Conservation (phyloP, 179 eudicot genomes). For the Camellia oleifera region DNA sequence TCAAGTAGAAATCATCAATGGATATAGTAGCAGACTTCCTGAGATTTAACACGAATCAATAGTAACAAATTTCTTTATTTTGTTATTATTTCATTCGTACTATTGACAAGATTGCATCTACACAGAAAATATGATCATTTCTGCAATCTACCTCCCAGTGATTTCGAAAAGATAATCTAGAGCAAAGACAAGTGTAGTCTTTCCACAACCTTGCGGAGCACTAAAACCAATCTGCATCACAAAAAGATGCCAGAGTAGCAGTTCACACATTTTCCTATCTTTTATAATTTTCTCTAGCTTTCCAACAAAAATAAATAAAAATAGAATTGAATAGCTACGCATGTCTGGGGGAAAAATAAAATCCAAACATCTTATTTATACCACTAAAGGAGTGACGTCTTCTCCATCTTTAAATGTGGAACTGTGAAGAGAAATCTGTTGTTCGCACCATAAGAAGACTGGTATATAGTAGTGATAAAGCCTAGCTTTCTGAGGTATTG, state of each 20-base stretch:
- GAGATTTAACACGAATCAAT: conserved; percentile 23
- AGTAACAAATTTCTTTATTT: neutral
- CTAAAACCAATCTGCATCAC: conserved; percentile 91
- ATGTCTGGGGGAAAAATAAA: neutral
- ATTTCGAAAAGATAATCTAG: conserved; percentile 69
- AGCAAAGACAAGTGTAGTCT: conserved; percentile 95
- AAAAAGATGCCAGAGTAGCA: neutral
- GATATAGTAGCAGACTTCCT: conserved; percentile 93
- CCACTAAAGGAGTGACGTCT: conserved; percentile 89
- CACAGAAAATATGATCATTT: conserved; percentile 25
- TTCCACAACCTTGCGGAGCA: conserved; percentile 99
- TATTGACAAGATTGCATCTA: conserved; percentile 11
- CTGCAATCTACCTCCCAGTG: conserved; percentile 67
- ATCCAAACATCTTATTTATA: conserved; percentile 23
- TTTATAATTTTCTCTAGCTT: too few relatives aligned
- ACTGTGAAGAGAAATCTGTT: conserved; percentile 68
- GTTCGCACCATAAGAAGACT: conserved; percentile 88
- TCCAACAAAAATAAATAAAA: too few relatives aligned
- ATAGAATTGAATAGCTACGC: neutral
- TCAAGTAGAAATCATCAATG: conserved; percentile 94
- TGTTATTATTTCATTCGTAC: neutral
- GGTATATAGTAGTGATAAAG: conserved; percentile 90
- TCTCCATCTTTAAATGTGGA: conserved; percentile 74
- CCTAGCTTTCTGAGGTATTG: conserved; percentile 79
- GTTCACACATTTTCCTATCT: neutral